Base-by-base conservation (phyloP, 352 stramenopile genomes). In the Thraustochytrium sp. region DNA sequence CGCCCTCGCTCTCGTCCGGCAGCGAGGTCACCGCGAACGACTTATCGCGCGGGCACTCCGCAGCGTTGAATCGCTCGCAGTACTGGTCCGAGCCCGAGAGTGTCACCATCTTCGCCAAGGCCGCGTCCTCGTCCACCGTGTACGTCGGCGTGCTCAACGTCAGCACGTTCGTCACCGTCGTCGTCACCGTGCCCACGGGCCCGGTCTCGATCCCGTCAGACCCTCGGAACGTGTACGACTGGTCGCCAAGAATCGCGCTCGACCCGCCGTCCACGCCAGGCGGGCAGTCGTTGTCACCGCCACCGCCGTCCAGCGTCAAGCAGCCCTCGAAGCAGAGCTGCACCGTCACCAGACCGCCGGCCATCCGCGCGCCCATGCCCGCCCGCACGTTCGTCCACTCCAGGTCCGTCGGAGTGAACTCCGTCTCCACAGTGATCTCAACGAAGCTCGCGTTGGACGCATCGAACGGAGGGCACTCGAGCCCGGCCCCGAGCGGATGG, bases 111-210 rank as follows among this genome's bases (percentile, higher is more conserved):
- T n/a, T 44, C 40, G 42, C 59, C 16, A 42, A 9, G 11, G 26
- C 59, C 8, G 26, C 26, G 9, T 72, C 59, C 5, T 72, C 59
- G 59, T 72, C 16, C 0, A 31, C 46, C 13, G 46, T 9, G 40
- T 72, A 2, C 13, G 59, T 29, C 34, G 21, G 8, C 40, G 42
- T 18, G 26, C 26, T 49, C 36, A 72, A 13, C 13, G 59, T 72
- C 59, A 72, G 36, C 59, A 72, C 59, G 26, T 72, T 72, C 26
- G 59, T 72, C 59, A 72, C 59, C 59, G 40, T 49, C 23, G 40
- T 72, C 59, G 59, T 72, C 59, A 72, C 59, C 34, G 5, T 42
- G 1, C 59, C 59, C 0, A 26, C 31, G 23, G 34, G 59, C 26
- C 59, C 59, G 11, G 34, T 18, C 8, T 48, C 34, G 34, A 2